Conservation (phyloP, 1,284 basidiomycete genomes). For the Lentinula novae-zelandiae region DNA sequence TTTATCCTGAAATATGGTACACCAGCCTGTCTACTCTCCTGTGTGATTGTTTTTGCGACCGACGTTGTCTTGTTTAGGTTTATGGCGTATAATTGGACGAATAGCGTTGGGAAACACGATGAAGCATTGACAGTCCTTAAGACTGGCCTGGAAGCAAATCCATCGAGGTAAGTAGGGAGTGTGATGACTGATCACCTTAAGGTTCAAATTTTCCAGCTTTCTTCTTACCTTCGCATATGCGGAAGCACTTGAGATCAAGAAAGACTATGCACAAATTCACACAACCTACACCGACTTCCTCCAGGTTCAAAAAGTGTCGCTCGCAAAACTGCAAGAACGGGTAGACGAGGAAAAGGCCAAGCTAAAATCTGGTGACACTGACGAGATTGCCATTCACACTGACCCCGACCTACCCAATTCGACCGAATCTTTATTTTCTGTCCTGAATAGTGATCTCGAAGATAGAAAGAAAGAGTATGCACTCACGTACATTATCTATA, state of each 20-base stretch:
- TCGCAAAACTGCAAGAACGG: constrained; percentile 42
- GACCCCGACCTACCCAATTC: constrained; percentile 19
- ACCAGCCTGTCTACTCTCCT: constrained; percentile 20
- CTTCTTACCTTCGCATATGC: constrained; percentile 86
- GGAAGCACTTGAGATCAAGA: constrained; percentile 77
- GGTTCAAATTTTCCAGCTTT: constrained; percentile 51
- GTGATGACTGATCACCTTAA: neutral
- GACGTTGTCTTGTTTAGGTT: constrained; percentile 52
- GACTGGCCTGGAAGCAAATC: constrained; percentile 86
- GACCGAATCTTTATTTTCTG: constrained; percentile 36
- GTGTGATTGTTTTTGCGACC: neutral
- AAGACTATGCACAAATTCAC: constrained; percentile 67
- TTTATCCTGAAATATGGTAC: constrained; percentile 93
- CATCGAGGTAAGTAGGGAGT: constrained; percentile 54
- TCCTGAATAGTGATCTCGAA: constrained; percentile 39
- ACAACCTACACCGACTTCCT: constrained; percentile 71
- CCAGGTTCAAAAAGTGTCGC: constrained; percentile 52
- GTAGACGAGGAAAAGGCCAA: constrained; percentile 28
- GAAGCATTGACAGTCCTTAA: constrained; percentile 83
- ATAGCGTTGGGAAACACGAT: constrained; percentile 71
- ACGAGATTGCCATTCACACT: neutral
- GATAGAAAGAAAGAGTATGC: constrained; percentile 67
- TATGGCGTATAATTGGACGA: constrained; percentile 84
- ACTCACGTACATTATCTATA: constrained; percentile 81
- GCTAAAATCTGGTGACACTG: neutral